Evolutionary conservation across 2,329 filamentous ascomycete species (phyloP), one percentile per base, ranked within the genome.

Genomic region (Thielaviopsis populi): DNA sequence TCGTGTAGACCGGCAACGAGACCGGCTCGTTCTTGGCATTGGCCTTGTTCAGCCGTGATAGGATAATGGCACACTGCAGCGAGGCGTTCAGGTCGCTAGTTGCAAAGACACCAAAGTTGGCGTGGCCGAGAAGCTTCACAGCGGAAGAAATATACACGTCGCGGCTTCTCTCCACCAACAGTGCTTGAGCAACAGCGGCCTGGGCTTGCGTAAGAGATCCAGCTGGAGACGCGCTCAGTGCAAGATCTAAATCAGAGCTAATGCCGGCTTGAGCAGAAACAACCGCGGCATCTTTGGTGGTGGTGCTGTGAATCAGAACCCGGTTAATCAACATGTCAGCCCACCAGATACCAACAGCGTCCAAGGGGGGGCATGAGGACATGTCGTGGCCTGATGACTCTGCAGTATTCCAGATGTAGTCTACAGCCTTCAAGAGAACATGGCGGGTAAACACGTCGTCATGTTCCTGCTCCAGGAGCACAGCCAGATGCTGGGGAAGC

Each of bases 291-390:
- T 79, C 77, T 65, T 37, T n/a, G 27, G 80, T 80, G 40, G 78
- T 79, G 41, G 95, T 78, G 42, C 82, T 85, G 17, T 78, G 77
- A 13, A 84, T 77, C 33, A 96, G 79, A 2, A 83, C 84, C 65
- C 81, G 80, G 69, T 91, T 88, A 43, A 96, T 75, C 13, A 83
- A 78, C 63, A 86, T 79, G 67, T 84, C 89, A 0, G 91, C 95
- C 77, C 86, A 94, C 91, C 91, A 96, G 1, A 91, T 89, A 6
- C 91, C 89, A 61, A 96, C 83, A 13, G 90, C 91, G 73, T 96
- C 92, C 68, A 96, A 82, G 0, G 91, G 89, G 19, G 89, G 94
- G 62, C 84, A 83, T 70, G 83, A 80, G 71, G 95, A 88, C 79
- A 95, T 87, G 59, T 88, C 84, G 62, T 86, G 83, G 67, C 89